Base-by-base conservation (phyloP, 1,284 basidiomycete genomes). In the Thecaphora thlaspeos region DNA sequence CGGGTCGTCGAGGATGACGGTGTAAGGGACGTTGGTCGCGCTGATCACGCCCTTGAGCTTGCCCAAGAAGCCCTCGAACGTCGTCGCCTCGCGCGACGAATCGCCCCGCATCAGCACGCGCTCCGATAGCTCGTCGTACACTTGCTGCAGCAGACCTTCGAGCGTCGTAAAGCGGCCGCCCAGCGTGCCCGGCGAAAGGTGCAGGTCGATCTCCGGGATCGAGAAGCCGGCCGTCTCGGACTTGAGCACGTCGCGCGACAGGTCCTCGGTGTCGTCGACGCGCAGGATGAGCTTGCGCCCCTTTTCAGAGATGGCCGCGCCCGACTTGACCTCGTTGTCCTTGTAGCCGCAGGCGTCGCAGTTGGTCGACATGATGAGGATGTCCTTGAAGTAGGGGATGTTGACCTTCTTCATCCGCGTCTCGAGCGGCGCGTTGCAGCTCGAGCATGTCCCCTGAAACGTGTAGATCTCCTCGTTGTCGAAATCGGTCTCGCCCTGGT, bases 351-450 rank as follows among this genome's bases (percentile, higher is more conserved):
- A 98, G 50, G 82, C 80, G 50, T 91, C 90, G 79, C 95, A 98
- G 77, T 96, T 95, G 23, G 93, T 94, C 23, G 93, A 95, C 94
- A 98, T 98, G 80, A 99, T 93, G 61, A 98, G 82, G 56, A 94
- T 88, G 75, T 99, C 92, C 89, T 98, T 91, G 84, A 99, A 98
- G 80, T 99, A 94, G 0, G 95, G 95, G 66, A 99, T 97, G 72
- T 87, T 87, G 71, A 98, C 88, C 75, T 89, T 91, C 83, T 98
- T 94, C 90, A 98, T 96, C 67, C 87, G 81, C 0, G 94, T 98
- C 74, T 91, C 84, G 21, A 91, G 82, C 9, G 85, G 82, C 58
- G 88, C 87, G 2, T 88, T 87, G 79, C 95, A 99, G 61, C 88
- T 89, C 10, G 90, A 89, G 79, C 95, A 98, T 3, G 84, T 82